These are phyloP conservation scores for Rhodotorula taiwanensis DNA, from an alignment of 768 basidiomycete genomes.

Conservation along the genomic window DNA sequence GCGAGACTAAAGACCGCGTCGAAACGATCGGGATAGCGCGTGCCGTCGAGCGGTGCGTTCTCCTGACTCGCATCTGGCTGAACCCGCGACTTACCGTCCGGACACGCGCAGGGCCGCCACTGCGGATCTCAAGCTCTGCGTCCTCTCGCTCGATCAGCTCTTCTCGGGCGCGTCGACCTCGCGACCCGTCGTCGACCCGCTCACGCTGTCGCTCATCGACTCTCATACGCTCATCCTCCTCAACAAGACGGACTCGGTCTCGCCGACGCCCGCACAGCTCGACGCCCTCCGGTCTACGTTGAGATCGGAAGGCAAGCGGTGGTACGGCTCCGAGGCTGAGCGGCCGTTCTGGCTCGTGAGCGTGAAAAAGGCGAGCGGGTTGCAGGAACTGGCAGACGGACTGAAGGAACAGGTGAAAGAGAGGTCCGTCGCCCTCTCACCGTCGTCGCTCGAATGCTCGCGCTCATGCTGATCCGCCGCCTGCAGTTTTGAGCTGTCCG, in stretches of 20 bases:
- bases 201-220: slow-evolving; percentile 52
- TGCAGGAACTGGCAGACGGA: slow-evolving; percentile 8
- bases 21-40: slow-evolving; percentile 75
- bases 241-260: slow-evolving; percentile 62
- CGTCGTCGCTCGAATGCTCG: neutral
- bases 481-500: slow-evolving; percentile 39
- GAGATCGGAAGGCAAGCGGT: neutral
- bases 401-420: slow-evolving; percentile 14
- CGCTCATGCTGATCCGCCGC: too few species aligned
- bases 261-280: neutral
- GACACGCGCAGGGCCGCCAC: slow-evolving; percentile 49
- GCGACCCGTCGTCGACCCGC: slow-evolving; percentile 21
- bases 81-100: neutral
- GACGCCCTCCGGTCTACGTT: neutral
- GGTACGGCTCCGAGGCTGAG: neutral
- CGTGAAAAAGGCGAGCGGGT: slow-evolving; percentile 13
- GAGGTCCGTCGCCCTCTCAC: slow-evolving; percentile 2
- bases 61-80: neutral
- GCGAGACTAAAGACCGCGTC: slow-evolving; percentile 60
- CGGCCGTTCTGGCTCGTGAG: slow-evolving; percentile 12
- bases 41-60: slow-evolving; percentile 59
- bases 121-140: slow-evolving; percentile 70
- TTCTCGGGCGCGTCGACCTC: slow-evolving; percentile 12
- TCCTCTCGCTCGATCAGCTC: slow-evolving; percentile 62
- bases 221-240: slow-evolving; percentile 62